Percentiles rank a stretch among this genome's conserved stretches.
These are phyloP conservation scores for Colletotrichum tropicale DNA, from an alignment of 2,329 filamentous ascomycete genomes.

Conservation along the genomic window DNA sequence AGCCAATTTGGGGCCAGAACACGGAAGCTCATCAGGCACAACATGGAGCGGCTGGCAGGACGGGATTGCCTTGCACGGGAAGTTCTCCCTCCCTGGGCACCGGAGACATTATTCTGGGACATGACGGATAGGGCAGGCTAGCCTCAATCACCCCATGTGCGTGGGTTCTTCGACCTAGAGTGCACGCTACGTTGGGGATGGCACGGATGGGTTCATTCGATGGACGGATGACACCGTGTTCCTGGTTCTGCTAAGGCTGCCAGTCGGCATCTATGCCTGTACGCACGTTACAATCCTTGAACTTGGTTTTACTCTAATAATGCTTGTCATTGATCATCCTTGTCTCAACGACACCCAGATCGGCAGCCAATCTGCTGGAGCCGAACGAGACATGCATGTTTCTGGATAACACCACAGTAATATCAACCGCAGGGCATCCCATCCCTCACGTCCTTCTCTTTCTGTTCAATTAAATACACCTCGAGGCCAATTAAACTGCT, in stretches of 20 bases:
- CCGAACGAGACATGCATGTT: background rate
- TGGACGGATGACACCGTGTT: background rate
- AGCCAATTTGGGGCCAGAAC: background rate
- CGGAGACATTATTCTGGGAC: background rate
- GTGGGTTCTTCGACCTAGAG: background rate
- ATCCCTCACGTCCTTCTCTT: background rate
- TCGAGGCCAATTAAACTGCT: background rate
- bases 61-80: background rate
- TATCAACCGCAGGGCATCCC: background rate
- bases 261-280: background rate
- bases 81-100: background rate
- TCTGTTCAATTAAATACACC: background rate
- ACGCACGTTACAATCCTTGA: background rate
- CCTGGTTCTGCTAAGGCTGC: background rate
- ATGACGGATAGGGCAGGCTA: background rate
- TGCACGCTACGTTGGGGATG: background rate
- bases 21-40: background rate
- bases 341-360: background rate
- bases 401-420: background rate
- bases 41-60: background rate
- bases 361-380: background rate
- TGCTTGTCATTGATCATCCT: background rate
- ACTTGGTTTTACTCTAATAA: background rate
- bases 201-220: background rate
- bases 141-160: background rate